Conservation (phyloP, 176 grass and related monocot genomes). For the Eragrostis nindensis region DNA sequence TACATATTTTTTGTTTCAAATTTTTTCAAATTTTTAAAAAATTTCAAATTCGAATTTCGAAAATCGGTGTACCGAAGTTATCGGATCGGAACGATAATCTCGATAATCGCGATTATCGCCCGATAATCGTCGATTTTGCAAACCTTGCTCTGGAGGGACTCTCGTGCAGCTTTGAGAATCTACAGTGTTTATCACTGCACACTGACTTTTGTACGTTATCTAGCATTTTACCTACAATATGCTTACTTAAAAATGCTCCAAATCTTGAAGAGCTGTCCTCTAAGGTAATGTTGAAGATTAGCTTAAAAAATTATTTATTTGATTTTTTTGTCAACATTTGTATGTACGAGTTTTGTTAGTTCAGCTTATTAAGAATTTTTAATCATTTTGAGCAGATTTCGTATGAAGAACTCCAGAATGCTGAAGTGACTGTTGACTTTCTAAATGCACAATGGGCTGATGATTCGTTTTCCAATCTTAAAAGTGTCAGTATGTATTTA, state of each 20-base stretch:
- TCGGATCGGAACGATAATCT: no score
- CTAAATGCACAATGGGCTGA: neutral
- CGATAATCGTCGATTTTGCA: no score
- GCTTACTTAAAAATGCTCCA: constrained; percentile 2
- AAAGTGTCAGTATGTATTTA: neutral
- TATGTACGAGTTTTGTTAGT: neutral
- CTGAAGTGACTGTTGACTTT: neutral
- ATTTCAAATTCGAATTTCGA: no score
- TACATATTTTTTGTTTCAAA: no score
- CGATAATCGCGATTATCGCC: no score
- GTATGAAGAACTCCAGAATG: neutral
- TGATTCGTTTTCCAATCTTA: neutral
- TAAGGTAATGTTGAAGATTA: neutral
- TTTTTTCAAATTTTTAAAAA: no score
- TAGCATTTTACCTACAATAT: neutral
- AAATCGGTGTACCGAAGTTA: no score
- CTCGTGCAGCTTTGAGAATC: constrained; percentile 3
- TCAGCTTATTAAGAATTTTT: neutral
- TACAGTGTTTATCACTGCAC: neutral
- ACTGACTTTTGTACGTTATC: neutral
- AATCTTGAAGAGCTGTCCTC: neutral
- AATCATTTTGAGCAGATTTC: neutral
- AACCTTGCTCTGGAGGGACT: constrained; percentile 11
- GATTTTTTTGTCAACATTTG: neutral
- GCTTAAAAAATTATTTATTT: neutral